These are phyloP conservation scores for Pholiota conissans DNA, from an alignment of 768 basidiomycete species.

Conservation along the genomic window DNA sequence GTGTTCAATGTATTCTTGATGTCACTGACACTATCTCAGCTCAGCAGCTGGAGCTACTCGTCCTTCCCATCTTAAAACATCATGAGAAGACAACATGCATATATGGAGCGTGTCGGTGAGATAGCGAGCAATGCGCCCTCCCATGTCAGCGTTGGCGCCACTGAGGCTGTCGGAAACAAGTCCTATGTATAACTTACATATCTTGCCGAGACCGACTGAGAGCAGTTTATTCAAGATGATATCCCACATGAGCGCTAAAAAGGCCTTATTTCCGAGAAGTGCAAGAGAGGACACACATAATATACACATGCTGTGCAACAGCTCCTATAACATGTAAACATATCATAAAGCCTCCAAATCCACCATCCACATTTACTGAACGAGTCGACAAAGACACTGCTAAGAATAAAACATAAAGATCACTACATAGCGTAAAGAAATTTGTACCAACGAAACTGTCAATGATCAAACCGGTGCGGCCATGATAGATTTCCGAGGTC, in stretches of 20 bases:
- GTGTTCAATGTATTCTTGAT: too few relatives aligned
- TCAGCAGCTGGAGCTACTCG: too few relatives aligned
- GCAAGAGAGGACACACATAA: background rate
- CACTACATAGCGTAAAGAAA: background rate
- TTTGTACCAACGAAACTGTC: background rate
- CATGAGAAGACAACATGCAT: background rate
- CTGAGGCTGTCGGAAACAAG: too few relatives aligned
- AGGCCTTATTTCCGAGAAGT: background rate
- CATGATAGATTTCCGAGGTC: background rate
- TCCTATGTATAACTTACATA: too few relatives aligned
- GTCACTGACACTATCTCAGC: too few relatives aligned
- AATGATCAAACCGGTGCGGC: background rate
- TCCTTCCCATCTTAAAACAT: background rate
- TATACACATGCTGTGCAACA: background rate
- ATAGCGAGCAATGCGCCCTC: too few relatives aligned
- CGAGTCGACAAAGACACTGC: background rate
- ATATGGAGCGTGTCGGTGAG: too few relatives aligned
- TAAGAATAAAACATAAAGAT: background rate
- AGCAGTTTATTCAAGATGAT: too few relatives aligned
- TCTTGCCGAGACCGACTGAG: too few relatives aligned
- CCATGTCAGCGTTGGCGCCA: too few relatives aligned
- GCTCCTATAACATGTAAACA: background rate
- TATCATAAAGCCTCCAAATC: background rate
- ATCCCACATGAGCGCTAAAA: background rate
- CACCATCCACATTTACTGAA: too few relatives aligned